Evolutionary conservation across 495 filamentous ascomycete species (phyloP), one percentile per base, ranked within the genome.

Genomic region (Hypomontagnella submonticulosa): DNA sequence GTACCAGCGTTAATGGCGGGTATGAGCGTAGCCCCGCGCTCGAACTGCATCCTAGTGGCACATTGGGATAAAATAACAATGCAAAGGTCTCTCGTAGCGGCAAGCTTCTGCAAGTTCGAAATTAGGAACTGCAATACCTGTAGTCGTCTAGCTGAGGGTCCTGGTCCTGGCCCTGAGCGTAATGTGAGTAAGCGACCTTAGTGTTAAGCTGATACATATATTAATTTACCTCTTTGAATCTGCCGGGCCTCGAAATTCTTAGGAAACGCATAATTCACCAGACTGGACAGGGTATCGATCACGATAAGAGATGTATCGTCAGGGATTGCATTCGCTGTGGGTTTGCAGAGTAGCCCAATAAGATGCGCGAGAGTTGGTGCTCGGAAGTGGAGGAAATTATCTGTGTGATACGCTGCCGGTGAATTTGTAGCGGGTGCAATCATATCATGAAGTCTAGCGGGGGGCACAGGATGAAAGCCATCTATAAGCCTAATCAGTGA

Each of bases 211-310:
- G 18, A 42, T 30, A 34, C 4, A 15, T 40, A 7, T 15, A 23
- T 27, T 20, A 4, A 20, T 32, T 40, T 68, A 74, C 71, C 71
- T 68, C 63, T 74, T 5, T 55, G 60, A 38, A 55, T 50, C 57
- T 44, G 60, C 44, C 73, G 75, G 63, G 44, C 56, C 59, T 58
- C 71, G 38, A 61, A 69, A 61, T 60, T 73, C 56, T 71, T 79
- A 7, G 87, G 89, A 53, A 93, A 93, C 38, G 92, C 89, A 48
- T 88, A 81, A 52, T 88, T 87, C 62, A 95, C 81, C n/a, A 90
- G 78, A 11, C 85, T 86, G 7, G 92, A 91, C 13, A 95, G 75
- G 0, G 88, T 87, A 72, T 95, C 91, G 66, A 97, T 78, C 8
- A 96, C 81, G n/a, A 97, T 66, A 0, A 96, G 79, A 15, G 75